These are phyloP conservation scores for Darksidea phi DNA, from an alignment of 495 filamentous ascomycete genomes.

Conservation along the genomic window DNA sequence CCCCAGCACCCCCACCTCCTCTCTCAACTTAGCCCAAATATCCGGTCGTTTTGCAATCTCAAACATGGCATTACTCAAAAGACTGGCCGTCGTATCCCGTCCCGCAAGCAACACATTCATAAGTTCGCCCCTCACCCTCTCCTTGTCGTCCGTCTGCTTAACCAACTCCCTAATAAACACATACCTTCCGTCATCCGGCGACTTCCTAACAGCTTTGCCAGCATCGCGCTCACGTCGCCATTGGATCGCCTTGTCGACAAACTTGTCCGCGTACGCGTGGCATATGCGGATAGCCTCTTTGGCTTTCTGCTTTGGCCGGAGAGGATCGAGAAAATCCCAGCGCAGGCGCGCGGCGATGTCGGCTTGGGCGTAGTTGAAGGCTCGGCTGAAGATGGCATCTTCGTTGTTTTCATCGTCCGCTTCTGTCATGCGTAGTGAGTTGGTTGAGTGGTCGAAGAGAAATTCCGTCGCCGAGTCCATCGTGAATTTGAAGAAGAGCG, in stretches of 20 bases:
- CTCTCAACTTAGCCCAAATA: slow-evolving; percentile 37
- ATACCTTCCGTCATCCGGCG: slow-evolving; percentile 42
- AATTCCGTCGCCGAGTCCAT: slow-evolving; percentile 73
- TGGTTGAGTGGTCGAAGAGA: slow-evolving; percentile 61
- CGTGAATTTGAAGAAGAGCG: slow-evolving; percentile 64
- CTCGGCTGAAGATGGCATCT: slow-evolving; percentile 32
- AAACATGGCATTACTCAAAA: slow-evolving; percentile 41
- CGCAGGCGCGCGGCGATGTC: slow-evolving; percentile 21
- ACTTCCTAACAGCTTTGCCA: slow-evolving; percentile 18
- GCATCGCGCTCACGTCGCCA: slow-evolving; percentile 21
- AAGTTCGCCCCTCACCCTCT: slow-evolving; percentile 40
- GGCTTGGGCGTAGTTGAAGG: slow-evolving; percentile 32
- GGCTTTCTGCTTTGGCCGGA: slow-evolving; percentile 34
- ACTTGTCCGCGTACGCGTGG: slow-evolving; percentile 53
- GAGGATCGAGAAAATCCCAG: slow-evolving; percentile 6
- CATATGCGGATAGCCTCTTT: slow-evolving; percentile 47
- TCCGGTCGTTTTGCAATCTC: slow-evolving; percentile 35
- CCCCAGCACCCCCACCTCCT: slow-evolving; percentile 32
- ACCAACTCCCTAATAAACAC: slow-evolving; percentile 45
- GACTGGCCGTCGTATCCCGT: slow-evolving; percentile 48
- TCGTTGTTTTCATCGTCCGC: slow-evolving; percentile 11
- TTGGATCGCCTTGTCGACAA: slow-evolving; percentile 40
- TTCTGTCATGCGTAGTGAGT: slow-evolving; percentile 41
- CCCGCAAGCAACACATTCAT: slow-evolving; percentile 44
- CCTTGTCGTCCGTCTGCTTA: slow-evolving; percentile 41